phyloP scores from a whole-genome alignment of 495 filamentous ascomycete species.

The Collariella sp. region DNA sequence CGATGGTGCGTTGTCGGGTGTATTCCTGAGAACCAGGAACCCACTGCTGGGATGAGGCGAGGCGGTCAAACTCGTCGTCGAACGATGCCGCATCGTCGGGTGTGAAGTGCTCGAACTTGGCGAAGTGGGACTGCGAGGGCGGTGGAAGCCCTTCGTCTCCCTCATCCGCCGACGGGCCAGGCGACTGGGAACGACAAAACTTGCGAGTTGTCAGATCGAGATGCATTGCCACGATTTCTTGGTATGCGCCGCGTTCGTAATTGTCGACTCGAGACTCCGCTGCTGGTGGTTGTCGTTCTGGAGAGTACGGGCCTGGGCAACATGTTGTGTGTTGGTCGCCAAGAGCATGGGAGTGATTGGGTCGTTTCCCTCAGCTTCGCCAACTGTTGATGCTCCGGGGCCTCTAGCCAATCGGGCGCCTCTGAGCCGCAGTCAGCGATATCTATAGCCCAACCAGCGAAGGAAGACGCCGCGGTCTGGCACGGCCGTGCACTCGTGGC shows the following conservation, averaged over 20 bases:
- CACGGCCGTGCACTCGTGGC: too few relatives aligned
- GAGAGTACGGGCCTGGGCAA: too few relatives aligned
- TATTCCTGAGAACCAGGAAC: slow-evolving; percentile 26
- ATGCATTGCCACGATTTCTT: not conserved
- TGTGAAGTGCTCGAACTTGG: slow-evolving; percentile 25
- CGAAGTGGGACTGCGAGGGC: slow-evolving; percentile 30
- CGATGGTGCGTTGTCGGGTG: slow-evolving; percentile 25
- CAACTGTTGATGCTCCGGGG: too few relatives aligned
- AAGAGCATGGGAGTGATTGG: too few relatives aligned
- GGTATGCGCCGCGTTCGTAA: not conserved
- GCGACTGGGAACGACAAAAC: not conserved
- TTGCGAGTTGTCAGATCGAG: not conserved
- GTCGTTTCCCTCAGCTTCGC: too few relatives aligned
- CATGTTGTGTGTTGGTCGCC: too few relatives aligned
- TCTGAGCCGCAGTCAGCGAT: too few relatives aligned
- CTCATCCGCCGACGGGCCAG: not conserved
- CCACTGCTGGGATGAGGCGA: slow-evolving; percentile 31
- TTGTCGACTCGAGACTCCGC: too few relatives aligned
- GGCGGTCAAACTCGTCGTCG: slow-evolving; percentile 30
- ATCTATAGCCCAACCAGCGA: too few relatives aligned
- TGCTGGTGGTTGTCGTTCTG: too few relatives aligned
- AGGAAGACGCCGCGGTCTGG: too few relatives aligned
- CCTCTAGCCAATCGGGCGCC: too few relatives aligned
- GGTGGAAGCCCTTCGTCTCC: slow-evolving; percentile 3
- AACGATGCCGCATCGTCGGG: slow-evolving; percentile 25